Conservation (phyloP, 108 stramenopile species). For the Bacterosira constricta region DNA sequence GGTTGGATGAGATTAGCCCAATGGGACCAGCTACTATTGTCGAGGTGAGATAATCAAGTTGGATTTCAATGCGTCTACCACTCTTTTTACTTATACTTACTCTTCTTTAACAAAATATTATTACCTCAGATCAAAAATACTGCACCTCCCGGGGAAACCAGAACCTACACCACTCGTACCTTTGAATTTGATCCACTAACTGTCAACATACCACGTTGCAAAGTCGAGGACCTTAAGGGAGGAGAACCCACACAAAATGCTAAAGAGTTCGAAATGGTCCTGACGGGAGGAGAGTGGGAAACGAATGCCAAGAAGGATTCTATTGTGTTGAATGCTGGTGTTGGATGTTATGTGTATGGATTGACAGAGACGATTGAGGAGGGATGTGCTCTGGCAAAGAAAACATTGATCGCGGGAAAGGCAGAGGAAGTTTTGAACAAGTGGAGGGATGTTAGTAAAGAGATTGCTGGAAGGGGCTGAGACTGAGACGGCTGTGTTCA, state of each 20-base stretch:
- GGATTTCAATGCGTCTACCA: neutral
- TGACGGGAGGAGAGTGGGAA: conserved; percentile 82
- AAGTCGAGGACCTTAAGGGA: conserved; percentile 91
- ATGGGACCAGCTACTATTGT: conserved; percentile 92
- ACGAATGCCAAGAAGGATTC: conserved; percentile 93
- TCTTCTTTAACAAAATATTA: conserved; percentile 2
- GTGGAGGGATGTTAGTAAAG: conserved; percentile 78
- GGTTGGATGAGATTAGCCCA: conserved; percentile 98
- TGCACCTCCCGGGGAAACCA: conserved; percentile 70
- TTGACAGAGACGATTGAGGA: conserved; percentile 85
- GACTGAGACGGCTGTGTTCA: neutral
- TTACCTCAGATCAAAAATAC: conserved; percentile 76
- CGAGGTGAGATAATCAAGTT: conserved; percentile 60
- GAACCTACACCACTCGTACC: conserved; percentile 69
- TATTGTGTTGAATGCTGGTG: conserved; percentile 97
- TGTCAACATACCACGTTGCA: conserved; percentile 89
- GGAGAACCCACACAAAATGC: conserved; percentile 95
- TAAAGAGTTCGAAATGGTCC: conserved; percentile 82
- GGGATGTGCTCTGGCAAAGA: conserved; percentile 83
- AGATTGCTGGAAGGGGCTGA: conserved; percentile 57
- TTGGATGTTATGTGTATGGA: conserved; percentile 97
- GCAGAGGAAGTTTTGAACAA: conserved; percentile 67
- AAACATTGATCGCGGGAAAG: conserved; percentile 79
- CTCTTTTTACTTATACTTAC: neutral
- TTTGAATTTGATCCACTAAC: conserved; percentile 89